Base-by-base conservation (phyloP, 345 rosid genomes). In the Lepidium aucheri region DNA sequence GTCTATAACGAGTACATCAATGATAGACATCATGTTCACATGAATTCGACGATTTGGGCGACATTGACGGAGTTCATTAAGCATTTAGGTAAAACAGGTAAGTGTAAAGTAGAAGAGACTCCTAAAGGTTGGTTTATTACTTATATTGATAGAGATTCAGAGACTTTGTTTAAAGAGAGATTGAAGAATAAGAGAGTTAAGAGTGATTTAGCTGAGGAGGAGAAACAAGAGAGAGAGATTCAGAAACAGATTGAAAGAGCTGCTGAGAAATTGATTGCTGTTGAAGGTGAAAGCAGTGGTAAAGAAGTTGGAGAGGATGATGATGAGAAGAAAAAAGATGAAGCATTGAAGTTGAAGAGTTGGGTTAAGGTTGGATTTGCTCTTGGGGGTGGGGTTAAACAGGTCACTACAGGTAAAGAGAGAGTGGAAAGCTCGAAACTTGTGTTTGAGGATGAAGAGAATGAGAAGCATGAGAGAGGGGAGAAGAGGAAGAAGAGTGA, bases 71-170 rank as follows among this genome's bases (percentile, higher is more conserved):
- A 94, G 79, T 94, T 94, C 16, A 68, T 90, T 40, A 90, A 94
- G 84, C 61, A 94, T 52, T 57, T 94, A 16, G 97, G 97, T 9
- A 78, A 81, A 24, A 79, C 83, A 0, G 99, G 99, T 4, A 90
- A 88, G 88, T 90, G 95, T 42, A 90, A 94, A 70, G 99, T 94
- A 0, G 99, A 94, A 1, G 96, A 94, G 33, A 94, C 99, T 0
- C 96, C 96, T 1, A 94, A 94, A 67, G 97, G 99, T 6, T 94
- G 97, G 99, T 94, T 94, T 51, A 90, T 90, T 45, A 90, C 99
- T 8, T 94, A 90, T 49, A 83, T 86, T 1, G 97, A 94, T 64
- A 74, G 91, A 33, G 99, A 94, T 41, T 85, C 91, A 0, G 99
- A 94, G 84, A 77, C 96, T 5, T 28, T 88, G 54, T 86, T 94